Conservation (phyloP, 1,284 basidiomycete genomes). For the Earliella scabrosa region DNA sequence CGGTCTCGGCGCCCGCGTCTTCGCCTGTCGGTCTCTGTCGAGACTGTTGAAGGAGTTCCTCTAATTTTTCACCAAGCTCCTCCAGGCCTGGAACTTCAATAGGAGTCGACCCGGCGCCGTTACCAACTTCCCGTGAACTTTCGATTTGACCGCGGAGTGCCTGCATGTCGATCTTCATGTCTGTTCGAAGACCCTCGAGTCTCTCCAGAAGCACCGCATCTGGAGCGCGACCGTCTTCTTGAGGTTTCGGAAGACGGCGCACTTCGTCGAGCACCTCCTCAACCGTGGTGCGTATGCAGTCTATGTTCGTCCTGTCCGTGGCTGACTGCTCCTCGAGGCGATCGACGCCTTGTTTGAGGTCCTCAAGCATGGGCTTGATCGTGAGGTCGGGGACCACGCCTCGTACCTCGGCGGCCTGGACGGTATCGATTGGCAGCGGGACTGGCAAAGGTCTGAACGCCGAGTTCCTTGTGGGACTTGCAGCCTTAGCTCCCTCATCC, state of each 20-base stretch:
- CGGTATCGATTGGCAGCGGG: too few species aligned
- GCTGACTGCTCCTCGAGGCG: conserved; percentile 23
- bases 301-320: conserved; percentile 21
- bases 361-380: conserved; percentile 2
- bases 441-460: neutral
- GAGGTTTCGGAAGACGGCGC: conserved; percentile 6
- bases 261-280: conserved; percentile 29
- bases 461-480: neutral
- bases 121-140: neutral
- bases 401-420: too few species aligned
- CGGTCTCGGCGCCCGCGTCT: neutral
- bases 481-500: conserved; percentile 6
- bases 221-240: neutral
- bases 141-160: conserved; percentile 21
- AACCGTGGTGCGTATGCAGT: conserved; percentile 28
- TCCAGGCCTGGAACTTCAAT: neutral
- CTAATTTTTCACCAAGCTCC: conserved; percentile 32
- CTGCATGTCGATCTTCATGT: conserved; percentile 25
- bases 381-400: neutral
- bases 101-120: neutral
- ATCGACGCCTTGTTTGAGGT: conserved; percentile 25
- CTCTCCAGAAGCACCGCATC: conserved; percentile 17
- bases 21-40: conserved; percentile 4
- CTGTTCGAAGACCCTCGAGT: conserved; percentile 28
- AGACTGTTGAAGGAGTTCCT: conserved; percentile 27